These are phyloP conservation scores for Eucalyptus polybractea DNA, from an alignment of 345 rosid genomes.

Conservation along the genomic window DNA sequence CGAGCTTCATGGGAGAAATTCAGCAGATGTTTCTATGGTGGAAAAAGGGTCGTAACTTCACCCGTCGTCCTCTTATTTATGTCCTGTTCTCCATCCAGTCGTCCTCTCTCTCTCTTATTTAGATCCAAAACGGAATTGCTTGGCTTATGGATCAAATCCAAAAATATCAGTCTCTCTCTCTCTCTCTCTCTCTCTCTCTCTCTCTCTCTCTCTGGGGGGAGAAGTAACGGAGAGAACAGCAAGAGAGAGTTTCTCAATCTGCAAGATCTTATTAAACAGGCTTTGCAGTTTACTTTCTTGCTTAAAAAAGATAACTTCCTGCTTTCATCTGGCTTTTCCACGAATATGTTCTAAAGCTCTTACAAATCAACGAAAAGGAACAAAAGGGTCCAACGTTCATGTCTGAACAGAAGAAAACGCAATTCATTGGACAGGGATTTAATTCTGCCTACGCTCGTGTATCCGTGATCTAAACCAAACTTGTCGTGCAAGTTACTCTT, in stretches of 20 bases:
- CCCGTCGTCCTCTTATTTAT: background rate
- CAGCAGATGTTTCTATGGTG: no score
- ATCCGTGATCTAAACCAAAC: background rate
- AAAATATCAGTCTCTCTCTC: background rate
- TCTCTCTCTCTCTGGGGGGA: no score
- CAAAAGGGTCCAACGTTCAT: accelerated
- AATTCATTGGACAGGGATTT: background rate
- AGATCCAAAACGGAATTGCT: no score
- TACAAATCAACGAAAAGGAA: background rate
- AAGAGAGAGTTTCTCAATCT: background rate
- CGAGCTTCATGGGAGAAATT: no score
- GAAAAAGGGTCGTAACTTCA: background rate
- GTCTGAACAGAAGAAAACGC: background rate
- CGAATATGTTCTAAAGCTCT: background rate
- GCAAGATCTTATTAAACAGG: background rate
- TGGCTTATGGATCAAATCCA: no score
- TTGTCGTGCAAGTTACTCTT: background rate
- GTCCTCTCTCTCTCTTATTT: background rate
- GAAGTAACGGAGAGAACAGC: background rate
- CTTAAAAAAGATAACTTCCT: accelerated
- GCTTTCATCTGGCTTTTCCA: background rate
- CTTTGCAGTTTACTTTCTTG: background rate
- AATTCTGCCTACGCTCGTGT: background rate
- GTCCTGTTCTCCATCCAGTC: background rate
- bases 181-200: no score